phyloP scores from a whole-genome alignment of 495 filamentous ascomycete species.

The Physcia stellaris region DNA sequence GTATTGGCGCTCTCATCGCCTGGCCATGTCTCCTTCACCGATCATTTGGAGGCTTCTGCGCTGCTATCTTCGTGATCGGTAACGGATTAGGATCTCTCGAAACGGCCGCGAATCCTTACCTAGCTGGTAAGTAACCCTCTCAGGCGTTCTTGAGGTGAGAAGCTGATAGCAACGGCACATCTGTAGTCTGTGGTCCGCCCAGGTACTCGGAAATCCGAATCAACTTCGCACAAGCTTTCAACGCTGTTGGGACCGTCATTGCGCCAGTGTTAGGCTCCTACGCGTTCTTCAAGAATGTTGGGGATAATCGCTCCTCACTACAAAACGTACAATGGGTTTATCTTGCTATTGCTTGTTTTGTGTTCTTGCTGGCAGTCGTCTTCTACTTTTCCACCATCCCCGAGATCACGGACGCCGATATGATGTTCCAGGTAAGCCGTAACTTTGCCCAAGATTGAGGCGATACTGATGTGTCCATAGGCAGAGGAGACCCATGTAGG shows the following conservation, averaged over 20 bases:
- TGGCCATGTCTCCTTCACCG: constrained; percentile 39
- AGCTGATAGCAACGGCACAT: too few species aligned
- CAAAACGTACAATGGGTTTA: constrained; percentile 63
- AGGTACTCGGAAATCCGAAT: constrained; percentile 43
- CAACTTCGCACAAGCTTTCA: constrained; percentile 54
- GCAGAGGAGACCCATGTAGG: constrained; percentile 27
- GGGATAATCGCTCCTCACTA: constrained; percentile 34
- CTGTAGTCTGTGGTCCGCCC: constrained; percentile 36
- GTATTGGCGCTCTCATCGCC: constrained; percentile 38
- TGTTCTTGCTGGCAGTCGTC: constrained; percentile 41
- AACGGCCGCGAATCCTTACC: constrained; percentile 43
- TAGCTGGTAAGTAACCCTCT: constrained; percentile 27
- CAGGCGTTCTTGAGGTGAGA: too few species aligned
- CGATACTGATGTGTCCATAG: too few species aligned
- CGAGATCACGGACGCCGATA: constrained; percentile 43
- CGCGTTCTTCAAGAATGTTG: constrained; percentile 45
- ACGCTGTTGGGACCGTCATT: constrained; percentile 53
- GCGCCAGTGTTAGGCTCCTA: constrained; percentile 52
- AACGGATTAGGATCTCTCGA: constrained; percentile 39
- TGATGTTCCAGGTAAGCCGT: constrained; percentile 36
- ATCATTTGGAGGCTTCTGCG: constrained; percentile 47
- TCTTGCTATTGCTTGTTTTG: constrained; percentile 57
- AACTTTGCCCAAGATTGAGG: too few species aligned
- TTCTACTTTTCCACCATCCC: constrained; percentile 36
- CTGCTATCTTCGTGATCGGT: constrained; percentile 44